Evolutionary conservation across 2,329 filamentous ascomycete species (phyloP).

Genomic region (Claviceps digitariae): DNA sequence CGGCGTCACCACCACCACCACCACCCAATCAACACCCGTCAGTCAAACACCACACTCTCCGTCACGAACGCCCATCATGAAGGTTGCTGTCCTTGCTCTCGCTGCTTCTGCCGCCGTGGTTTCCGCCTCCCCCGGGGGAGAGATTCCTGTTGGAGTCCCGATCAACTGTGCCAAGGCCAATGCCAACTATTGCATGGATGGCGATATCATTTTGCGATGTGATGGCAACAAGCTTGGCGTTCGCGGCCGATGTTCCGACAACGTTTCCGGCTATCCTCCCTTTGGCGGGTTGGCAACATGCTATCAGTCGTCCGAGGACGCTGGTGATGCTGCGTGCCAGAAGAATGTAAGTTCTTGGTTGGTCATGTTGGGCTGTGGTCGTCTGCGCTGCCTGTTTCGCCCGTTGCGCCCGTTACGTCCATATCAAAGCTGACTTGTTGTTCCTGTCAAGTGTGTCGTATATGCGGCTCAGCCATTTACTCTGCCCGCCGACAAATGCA

Average conservation of each 20-base stretch:
- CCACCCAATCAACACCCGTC: not conserved
- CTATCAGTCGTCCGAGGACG: constrained; percentile 23
- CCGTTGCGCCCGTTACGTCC: not conserved
- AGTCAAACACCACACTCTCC: not conserved
- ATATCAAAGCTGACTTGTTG: not conserved
- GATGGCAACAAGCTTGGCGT: constrained; percentile 22
- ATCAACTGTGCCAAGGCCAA: constrained; percentile 27
- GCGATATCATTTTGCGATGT: constrained; percentile 35
- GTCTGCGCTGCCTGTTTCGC: no score
- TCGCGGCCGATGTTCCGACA: constrained; percentile 29
- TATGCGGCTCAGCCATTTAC: constrained; percentile 26
- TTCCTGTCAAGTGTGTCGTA: constrained; percentile 25
- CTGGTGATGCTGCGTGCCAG: constrained; percentile 32
- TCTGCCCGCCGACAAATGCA: constrained; percentile 22
- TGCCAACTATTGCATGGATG: constrained; percentile 29
- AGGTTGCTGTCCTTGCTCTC: constrained; percentile 17
- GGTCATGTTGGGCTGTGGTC: no score
- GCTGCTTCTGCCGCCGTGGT: constrained; percentile 22
- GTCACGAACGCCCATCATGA: constrained; percentile 18
- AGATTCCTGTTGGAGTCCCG: constrained; percentile 14
- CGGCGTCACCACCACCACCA: not conserved
- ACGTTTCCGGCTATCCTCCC: constrained; percentile 29
- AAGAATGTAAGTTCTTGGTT: constrained; percentile 25
- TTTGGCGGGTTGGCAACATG: constrained; percentile 24
- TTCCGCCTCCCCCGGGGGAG: constrained; percentile 27